Evolutionary conservation across 768 basidiomycete species (phyloP).

Genomic region (Leccinum pellstonianum): DNA sequence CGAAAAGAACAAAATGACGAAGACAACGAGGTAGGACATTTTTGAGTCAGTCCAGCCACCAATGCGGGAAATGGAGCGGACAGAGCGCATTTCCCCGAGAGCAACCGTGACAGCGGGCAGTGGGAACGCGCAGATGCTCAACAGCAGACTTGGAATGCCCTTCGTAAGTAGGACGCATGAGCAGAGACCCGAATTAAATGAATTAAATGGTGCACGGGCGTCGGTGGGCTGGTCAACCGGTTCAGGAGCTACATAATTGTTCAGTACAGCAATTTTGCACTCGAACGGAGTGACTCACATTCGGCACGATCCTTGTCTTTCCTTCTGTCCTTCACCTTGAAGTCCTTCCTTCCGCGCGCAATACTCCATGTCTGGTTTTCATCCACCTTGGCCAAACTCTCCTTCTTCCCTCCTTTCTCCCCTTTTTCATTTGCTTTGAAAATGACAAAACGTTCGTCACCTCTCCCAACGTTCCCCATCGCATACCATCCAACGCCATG

Average conservation of each 20-base stretch:
- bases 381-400: constrained; percentile 38
- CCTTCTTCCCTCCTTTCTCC: constrained; percentile 11
- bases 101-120: background rate
- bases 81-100: no score
- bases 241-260: constrained; percentile 42
- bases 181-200: constrained; percentile 51
- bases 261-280: constrained; percentile 6
- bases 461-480: constrained; percentile 56
- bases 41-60: no score
- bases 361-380: constrained; percentile 54
- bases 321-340: constrained; percentile 49
- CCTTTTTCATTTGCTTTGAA: constrained; percentile 35
- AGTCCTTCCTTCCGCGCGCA: constrained; percentile 71
- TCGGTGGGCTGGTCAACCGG: constrained; percentile 34
- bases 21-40: no score
- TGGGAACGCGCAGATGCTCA: constrained; percentile 18
- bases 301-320: constrained; percentile 37
- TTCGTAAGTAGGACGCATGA: constrained; percentile 23
- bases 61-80: no score
- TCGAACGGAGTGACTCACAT: constrained; percentile 12
- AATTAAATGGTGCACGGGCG: constrained; percentile 58
- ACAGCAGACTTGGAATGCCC: constrained; percentile 16
- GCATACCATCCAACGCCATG: constrained; percentile 53
- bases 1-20: no score
- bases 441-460: constrained; percentile 52